These are phyloP conservation scores for Neofusicoccum sp. DNA, from an alignment of 2,329 filamentous ascomycete genomes.

Conservation along the genomic window DNA sequence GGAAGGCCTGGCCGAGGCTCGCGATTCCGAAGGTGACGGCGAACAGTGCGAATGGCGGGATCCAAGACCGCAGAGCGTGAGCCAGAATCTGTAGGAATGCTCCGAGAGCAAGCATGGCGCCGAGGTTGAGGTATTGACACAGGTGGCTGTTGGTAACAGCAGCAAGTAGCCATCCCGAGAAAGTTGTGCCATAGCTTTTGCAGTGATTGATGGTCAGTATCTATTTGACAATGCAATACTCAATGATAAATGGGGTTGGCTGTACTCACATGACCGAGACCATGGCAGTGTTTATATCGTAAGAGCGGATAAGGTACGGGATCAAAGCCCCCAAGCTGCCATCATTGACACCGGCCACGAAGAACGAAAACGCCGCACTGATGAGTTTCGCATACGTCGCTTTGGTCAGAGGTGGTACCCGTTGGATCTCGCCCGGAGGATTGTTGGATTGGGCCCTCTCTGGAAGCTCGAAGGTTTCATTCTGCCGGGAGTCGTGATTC, in stretches of 20 bases:
- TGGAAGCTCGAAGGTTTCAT: neutral
- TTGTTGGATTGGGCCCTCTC: neutral
- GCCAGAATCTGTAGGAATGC: constrained; percentile 55
- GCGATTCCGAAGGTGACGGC: constrained; percentile 58
- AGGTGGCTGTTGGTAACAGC: constrained; percentile 58
- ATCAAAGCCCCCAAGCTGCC: constrained; percentile 63
- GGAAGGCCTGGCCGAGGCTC: constrained; percentile 60
- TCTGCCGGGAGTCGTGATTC: neutral
- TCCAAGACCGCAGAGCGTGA: constrained; percentile 57
- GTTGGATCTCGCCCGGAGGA: too few relatives aligned
- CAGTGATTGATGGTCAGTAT: constrained; percentile 26
- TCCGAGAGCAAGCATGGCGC: constrained; percentile 57
- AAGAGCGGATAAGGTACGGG: constrained; percentile 60
- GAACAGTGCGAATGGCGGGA: constrained; percentile 57
- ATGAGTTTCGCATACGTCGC: constrained; percentile 46
- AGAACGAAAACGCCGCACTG: constrained; percentile 61
- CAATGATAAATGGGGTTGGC: too few relatives aligned
- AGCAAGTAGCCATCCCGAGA: constrained; percentile 59
- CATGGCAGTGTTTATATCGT: constrained; percentile 50
- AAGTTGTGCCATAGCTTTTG: constrained; percentile 52
- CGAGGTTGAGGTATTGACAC: constrained; percentile 53
- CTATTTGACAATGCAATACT: too few relatives aligned
- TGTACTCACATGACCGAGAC: constrained; percentile 50
- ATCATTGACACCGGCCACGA: constrained; percentile 64
- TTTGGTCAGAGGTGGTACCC: constrained; percentile 20